These are phyloP conservation scores for Phaeosphaeria sp. DNA, from an alignment of 2,329 filamentous ascomycete species.

Conservation along the genomic window DNA sequence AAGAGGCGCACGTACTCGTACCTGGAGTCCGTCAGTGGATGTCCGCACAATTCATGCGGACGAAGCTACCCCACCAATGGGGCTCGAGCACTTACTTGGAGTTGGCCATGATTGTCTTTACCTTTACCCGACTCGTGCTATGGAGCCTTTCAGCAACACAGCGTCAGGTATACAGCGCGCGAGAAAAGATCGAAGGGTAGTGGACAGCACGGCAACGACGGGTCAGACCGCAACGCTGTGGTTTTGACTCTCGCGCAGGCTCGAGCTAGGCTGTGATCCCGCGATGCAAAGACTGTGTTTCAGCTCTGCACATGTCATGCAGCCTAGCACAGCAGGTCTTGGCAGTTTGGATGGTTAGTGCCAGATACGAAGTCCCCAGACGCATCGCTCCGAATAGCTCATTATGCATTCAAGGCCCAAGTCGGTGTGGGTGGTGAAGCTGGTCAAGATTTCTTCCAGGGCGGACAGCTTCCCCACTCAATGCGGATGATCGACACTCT, in stretches of 20 bases:
- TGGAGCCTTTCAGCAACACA: conserved; percentile 3
- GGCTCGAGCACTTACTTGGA: conserved; percentile 25
- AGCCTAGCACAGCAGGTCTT: conserved; percentile 18
- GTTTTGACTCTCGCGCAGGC: conserved; percentile 18
- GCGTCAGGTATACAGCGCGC: conserved; percentile 21
- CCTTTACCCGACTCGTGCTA: not conserved
- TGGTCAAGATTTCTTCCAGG: conserved; percentile 13
- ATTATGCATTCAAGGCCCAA: conserved; percentile 17
- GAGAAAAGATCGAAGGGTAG: conserved; percentile 2
- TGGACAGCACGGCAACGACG: conserved; percentile 9
- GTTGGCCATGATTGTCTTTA: conserved; percentile 29
- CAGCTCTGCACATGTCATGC: conserved; percentile 25
- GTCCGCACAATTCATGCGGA: conserved; percentile 8
- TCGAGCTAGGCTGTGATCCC: conserved; percentile 12
- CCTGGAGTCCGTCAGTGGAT: conserved; percentile 56
- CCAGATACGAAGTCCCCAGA: conserved; percentile 8
- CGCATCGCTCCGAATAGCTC: conserved; percentile 12
- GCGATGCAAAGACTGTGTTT: conserved; percentile 23
- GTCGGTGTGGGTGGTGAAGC: conserved; percentile 2
- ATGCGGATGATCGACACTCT: conserved; percentile 12
- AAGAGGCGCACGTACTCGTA: conserved; percentile 94
- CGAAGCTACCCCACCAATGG: conserved; percentile 12
- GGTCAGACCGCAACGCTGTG: conserved; percentile 16
- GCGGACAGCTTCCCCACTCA: conserved; percentile 5
- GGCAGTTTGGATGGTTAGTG: conserved; percentile 12